phyloP scores from a whole-genome alignment of 2,329 filamentous ascomycete species.

The Alternaria metachromatica region DNA sequence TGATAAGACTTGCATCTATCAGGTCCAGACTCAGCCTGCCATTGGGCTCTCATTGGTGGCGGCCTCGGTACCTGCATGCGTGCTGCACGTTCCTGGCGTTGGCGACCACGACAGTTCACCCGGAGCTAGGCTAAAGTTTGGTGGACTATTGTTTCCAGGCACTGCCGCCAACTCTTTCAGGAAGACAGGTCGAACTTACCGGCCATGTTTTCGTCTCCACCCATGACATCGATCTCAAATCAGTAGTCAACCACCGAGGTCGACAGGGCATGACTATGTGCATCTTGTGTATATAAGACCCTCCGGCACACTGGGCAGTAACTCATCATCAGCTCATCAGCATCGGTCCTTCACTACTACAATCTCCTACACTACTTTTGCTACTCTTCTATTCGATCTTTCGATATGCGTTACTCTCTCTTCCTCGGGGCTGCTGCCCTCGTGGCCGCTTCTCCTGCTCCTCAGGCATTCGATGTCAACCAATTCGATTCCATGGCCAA shows the following conservation, averaged over 20 bases:
- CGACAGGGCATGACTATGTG: not conserved
- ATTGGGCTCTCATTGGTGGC: not conserved
- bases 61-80: conserved; percentile 5
- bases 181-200: conserved; percentile 8
- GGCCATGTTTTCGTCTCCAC: conserved; percentile 8
- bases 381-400: conserved; percentile 3
- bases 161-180: conserved; percentile 6
- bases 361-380: not conserved
- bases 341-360: conserved; percentile 9
- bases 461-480: conserved; percentile 23
- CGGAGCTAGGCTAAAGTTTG: conserved; percentile 13
- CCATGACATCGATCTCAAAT: conserved; percentile 11
- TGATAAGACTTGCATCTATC: not conserved
- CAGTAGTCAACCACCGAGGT: conserved; percentile 1
- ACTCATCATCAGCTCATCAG: conserved; percentile 10
- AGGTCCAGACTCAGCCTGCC: not conserved
- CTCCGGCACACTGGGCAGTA: not conserved
- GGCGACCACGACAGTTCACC: conserved; percentile 7
- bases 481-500: conserved; percentile 13
- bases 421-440: conserved; percentile 31
- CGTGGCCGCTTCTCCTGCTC: conserved; percentile 28
- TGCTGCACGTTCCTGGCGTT: conserved; percentile 10
- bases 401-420: conserved; percentile 29
- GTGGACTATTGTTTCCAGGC: conserved; percentile 9
- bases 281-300: conserved; percentile 9